Percentiles rank a stretch among this genome's conserved stretches.
Evolutionary conservation across 768 basidiomycete species (phyloP).

Genomic region (Gymnopilus junonius): DNA sequence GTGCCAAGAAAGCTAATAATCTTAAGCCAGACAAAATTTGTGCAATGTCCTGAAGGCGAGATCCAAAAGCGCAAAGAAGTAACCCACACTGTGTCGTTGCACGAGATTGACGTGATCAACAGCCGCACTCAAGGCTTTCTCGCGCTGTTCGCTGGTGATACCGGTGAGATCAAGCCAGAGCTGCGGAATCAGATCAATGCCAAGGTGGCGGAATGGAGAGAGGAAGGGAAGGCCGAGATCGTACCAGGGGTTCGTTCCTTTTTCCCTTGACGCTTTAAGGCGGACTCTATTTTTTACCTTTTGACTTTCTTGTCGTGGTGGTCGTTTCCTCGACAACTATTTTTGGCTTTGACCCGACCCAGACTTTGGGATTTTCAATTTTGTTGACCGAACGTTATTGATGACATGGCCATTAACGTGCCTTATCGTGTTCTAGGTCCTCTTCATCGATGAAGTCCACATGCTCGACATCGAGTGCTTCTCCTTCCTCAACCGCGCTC

Average conservation of each 20-base stretch:
- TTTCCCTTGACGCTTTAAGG: not conserved
- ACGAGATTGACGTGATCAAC: conserved; percentile 99
- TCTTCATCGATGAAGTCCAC: conserved; percentile 99
- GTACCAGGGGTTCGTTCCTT: conserved; percentile 81
- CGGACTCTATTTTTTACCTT: conserved; percentile 7
- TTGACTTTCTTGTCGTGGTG: conserved; percentile 3
- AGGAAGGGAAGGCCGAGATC: conserved; percentile 98
- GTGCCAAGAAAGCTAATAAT: conserved; percentile 11
- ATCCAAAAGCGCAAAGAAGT: conserved; percentile 98
- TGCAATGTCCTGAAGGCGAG: conserved; percentile 97
- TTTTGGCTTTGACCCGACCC: not conserved
- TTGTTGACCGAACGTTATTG: not conserved
- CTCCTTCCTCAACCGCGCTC: conserved; percentile 95
- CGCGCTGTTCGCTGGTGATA: conserved; percentile 93
- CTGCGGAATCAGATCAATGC: conserved; percentile 95
- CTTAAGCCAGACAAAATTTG: conserved; percentile 86
- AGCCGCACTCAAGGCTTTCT: conserved; percentile 98
- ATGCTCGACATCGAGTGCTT: conserved; percentile 99
- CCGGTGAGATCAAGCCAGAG: conserved; percentile 98
- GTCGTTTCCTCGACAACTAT: not conserved
- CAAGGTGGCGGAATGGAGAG: conserved; percentile 96
- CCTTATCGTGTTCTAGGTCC: conserved; percentile 56
- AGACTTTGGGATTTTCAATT: not conserved
- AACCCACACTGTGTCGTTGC: conserved; percentile 95
- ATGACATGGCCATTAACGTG: not conserved